Evolutionary conservation across 202 grass and related monocot genomes (phyloP).

Genomic region (Elaeis oleifera): DNA sequence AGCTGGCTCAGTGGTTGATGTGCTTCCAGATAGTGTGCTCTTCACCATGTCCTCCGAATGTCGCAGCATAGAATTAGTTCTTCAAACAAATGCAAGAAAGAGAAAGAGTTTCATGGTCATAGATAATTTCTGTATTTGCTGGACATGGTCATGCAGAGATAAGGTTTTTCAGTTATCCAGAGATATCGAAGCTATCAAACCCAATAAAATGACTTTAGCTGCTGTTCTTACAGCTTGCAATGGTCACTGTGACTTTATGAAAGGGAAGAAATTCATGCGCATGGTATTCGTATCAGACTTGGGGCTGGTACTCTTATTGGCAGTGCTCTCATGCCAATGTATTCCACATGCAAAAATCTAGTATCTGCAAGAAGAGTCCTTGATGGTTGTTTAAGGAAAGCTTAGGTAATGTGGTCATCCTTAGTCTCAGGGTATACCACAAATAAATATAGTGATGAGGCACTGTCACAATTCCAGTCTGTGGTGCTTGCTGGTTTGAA

Average conservation of each 20-base stretch:
- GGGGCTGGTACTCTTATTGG: neutral
- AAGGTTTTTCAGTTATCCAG: conserved; percentile 19
- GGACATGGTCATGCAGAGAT: neutral
- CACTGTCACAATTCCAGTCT: neutral
- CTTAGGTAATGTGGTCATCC: conserved; percentile 40
- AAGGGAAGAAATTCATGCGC: conserved; percentile 45
- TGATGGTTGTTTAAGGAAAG: conserved; percentile 36
- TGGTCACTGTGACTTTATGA: conserved; percentile 4
- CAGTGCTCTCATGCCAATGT: neutral
- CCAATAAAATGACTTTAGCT: conserved; percentile 12
- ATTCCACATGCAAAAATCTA: conserved; percentile 7
- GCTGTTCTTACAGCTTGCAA: conserved; percentile 12
- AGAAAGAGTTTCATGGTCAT: conserved; percentile 19
- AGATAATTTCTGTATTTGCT: conserved; percentile 22
- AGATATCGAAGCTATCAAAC: conserved; percentile 12
- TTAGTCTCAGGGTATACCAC: conserved; percentile 49
- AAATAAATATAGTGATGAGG: conserved; percentile 10
- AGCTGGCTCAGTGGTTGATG: conserved; percentile 36
- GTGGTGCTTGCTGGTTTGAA: neutral
- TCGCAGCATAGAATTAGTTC: conserved; percentile 27
- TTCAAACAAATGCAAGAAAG: conserved; percentile 13
- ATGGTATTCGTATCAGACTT: neutral
- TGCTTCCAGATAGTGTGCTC: conserved; percentile 44
- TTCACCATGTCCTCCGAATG: conserved; percentile 63
- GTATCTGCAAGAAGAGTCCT: conserved; percentile 40